Conservation (phyloP, 2,329 filamentous ascomycete species). For the Fusarium vanettenii region DNA sequence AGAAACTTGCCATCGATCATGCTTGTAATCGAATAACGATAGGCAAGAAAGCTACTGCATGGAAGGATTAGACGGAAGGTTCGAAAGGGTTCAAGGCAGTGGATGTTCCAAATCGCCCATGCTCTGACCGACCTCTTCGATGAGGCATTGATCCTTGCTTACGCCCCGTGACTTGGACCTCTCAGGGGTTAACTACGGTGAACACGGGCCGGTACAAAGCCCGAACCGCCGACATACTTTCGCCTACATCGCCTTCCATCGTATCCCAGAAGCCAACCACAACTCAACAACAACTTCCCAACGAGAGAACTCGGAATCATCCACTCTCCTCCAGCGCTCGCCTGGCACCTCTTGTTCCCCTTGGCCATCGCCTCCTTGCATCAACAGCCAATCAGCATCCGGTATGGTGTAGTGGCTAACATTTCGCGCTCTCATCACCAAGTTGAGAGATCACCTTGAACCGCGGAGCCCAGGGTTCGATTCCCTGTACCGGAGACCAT, state of each 20-base stretch:
- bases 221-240: neutral
- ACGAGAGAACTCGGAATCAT: neutral
- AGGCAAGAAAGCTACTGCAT: neutral
- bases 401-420: slow-evolving; percentile 46
- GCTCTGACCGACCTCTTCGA: neutral
- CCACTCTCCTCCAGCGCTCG: neutral
- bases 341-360: neutral
- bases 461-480: slow-evolving; percentile 45
- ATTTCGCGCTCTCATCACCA: slow-evolving; percentile 42
- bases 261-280: neutral
- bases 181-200: neutral
- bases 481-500: slow-evolving; percentile 42
- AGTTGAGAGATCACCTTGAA: slow-evolving; percentile 33
- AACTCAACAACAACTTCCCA: neutral
- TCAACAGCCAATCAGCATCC: slow-evolving; percentile 16
- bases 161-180: neutral
- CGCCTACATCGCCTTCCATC: neutral
- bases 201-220: neutral
- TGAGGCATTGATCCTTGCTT: neutral
- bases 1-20: neutral
- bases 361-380: neutral
- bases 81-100: neutral
- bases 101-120: neutral
- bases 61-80: neutral
- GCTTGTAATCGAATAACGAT: neutral